These are phyloP conservation scores for Terana coerulea DNA, from an alignment of 768 basidiomycete genomes.

Conservation along the genomic window DNA sequence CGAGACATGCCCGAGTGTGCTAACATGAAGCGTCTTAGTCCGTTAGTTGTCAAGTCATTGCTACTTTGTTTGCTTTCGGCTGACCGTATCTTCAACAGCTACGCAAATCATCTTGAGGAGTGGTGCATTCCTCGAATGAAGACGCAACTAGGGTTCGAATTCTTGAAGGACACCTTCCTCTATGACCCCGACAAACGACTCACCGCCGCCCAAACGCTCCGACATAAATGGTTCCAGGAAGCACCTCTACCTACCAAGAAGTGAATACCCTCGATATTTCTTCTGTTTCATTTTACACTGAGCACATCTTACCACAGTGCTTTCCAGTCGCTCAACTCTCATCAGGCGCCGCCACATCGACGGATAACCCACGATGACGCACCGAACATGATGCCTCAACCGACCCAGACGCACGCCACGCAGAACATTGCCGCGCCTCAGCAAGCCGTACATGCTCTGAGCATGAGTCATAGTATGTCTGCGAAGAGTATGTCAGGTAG, in stretches of 20 bases:
- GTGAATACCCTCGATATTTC: conserved; percentile 53
- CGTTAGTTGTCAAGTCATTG: too few relatives aligned
- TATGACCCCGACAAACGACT: conserved; percentile 90
- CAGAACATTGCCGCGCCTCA: conserved; percentile 38
- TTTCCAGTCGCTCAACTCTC: conserved; percentile 59
- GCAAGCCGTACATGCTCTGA: conserved; percentile 35
- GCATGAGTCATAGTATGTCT: conserved; percentile 21
- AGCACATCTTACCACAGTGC: conserved; percentile 44
- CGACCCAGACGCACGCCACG: conserved; percentile 36
- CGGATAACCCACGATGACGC: conserved; percentile 93
- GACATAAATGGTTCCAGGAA: conserved; percentile 90
- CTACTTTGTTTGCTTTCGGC: neutral
- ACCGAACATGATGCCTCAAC: conserved; percentile 76
- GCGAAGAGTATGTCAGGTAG: conserved; percentile 14
- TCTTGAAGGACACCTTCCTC: conserved; percentile 80
- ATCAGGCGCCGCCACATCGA: conserved; percentile 78
- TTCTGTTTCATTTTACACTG: neutral
- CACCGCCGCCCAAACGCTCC: conserved; percentile 76
- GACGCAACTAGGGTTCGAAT: conserved; percentile 65
- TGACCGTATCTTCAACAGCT: conserved; percentile 32
- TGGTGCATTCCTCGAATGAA: conserved; percentile 75
- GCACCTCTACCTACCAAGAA: conserved; percentile 84
- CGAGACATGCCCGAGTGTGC: conserved; percentile 85
- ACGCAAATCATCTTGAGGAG: conserved; percentile 55
- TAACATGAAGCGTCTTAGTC: conserved; percentile 75